Evolutionary conservation across 371 early-diverging fungal genomes (phyloP).

Genomic region (Syncephalastrum contaminatum): DNA sequence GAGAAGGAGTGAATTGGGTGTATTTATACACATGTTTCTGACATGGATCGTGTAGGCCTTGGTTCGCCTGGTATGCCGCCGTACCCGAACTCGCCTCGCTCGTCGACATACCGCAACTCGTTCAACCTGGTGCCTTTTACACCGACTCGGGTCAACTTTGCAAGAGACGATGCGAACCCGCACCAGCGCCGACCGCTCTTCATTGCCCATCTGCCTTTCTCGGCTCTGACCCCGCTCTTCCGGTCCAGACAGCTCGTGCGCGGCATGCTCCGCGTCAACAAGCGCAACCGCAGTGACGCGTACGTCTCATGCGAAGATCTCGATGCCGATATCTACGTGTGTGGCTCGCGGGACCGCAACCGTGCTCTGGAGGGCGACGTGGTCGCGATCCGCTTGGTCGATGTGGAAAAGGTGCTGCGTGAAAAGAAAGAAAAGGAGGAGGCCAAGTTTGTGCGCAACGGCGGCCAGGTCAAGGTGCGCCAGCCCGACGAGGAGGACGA

Average conservation of each 20-base stretch:
- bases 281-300: conserved; percentile 78
- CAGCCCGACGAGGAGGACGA: conserved; percentile 52
- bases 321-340: conserved; percentile 75
- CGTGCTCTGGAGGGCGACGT: conserved; percentile 88
- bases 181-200: conserved; percentile 59
- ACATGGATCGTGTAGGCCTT: conserved; percentile 5
- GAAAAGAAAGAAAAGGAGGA: conserved; percentile 61
- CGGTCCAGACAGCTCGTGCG: conserved; percentile 49
- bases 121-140: conserved; percentile 51
- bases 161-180: conserved; percentile 52
- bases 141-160: conserved; percentile 51
- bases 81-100: conserved; percentile 14
- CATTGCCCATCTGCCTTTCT: conserved; percentile 59
- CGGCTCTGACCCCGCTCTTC: conserved; percentile 51
- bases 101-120: conserved; percentile 17
- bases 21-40: too few relatives aligned
- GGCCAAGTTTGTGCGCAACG: conserved; percentile 49
- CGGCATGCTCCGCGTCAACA: conserved; percentile 84
- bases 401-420: conserved; percentile 59
- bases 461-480: conserved; percentile 37
- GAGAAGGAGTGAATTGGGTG: neutral
- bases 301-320: conserved; percentile 77
- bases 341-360: conserved; percentile 77
- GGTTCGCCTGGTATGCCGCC: conserved; percentile 8
- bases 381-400: conserved; percentile 81